phyloP scores from a whole-genome alignment of 2,329 filamentous ascomycete species.

The Helotiales sp. region DNA sequence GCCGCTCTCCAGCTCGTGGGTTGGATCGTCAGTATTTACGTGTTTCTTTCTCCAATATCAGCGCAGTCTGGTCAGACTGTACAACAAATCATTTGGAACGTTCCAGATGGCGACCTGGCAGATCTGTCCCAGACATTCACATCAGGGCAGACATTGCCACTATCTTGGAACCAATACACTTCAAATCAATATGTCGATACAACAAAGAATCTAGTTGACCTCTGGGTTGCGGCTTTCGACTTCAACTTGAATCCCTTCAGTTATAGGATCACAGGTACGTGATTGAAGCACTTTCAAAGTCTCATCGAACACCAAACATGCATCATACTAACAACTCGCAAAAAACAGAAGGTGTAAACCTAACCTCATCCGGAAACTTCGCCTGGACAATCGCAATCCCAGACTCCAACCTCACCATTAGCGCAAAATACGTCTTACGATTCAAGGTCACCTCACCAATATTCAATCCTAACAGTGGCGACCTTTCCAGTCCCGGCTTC shows the following conservation, averaged over 20 bases:
- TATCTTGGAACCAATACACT: slow-evolving; percentile 2
- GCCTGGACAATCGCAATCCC: slow-evolving; percentile 15
- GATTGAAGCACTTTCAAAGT: not conserved
- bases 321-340: not conserved
- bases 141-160: not conserved
- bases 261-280: not conserved
- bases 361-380: slow-evolving; percentile 38
- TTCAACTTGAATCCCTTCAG: not conserved
- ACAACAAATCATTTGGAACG: not conserved
- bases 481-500: slow-evolving; percentile 13
- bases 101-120: not conserved
- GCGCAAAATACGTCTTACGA: slow-evolving; percentile 16
- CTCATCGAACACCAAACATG: not conserved
- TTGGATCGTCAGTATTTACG: not conserved
- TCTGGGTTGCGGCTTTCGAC: not conserved
- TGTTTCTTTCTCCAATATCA: not conserved
- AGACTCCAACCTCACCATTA: not conserved
- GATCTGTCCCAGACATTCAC: not conserved
- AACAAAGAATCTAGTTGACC: not conserved
- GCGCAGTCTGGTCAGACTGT: not conserved
- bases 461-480: slow-evolving; percentile 4
- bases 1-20: not conserved
- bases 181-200: not conserved
- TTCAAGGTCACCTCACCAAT: slow-evolving; percentile 8
- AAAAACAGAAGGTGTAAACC: slow-evolving; percentile 25